phyloP scores from a whole-genome alignment of 2,329 filamentous ascomycete species.

The Ceratocystis variospora region DNA sequence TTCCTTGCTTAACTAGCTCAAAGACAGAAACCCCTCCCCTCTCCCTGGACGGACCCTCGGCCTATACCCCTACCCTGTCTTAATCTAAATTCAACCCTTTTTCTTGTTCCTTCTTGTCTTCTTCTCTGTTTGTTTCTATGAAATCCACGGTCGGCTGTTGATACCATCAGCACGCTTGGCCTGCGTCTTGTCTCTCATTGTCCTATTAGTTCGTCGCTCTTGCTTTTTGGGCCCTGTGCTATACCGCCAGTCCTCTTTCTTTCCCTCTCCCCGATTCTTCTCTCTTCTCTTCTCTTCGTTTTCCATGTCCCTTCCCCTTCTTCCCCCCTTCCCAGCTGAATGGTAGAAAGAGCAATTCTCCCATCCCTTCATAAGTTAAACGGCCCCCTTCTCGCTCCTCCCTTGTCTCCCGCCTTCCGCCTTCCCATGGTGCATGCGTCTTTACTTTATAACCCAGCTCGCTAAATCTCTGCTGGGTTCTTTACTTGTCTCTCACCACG shows the following conservation, averaged over 20 bases:
- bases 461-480: not conserved
- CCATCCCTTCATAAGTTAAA: not conserved
- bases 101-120: too few relatives aligned
- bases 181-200: too few relatives aligned
- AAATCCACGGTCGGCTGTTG: too few relatives aligned
- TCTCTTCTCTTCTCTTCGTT: not conserved
- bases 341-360: not conserved
- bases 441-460: not conserved
- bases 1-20: too few relatives aligned
- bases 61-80: too few relatives aligned
- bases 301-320: not conserved
- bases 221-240: too few relatives aligned
- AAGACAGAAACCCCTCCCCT: too few relatives aligned
- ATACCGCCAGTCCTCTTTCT: not conserved
- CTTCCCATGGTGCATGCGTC: not conserved
- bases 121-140: too few relatives aligned
- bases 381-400: not conserved
- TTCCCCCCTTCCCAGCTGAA: not conserved
- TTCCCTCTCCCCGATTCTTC: not conserved
- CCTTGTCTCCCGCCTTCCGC: not conserved
- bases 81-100: too few relatives aligned
- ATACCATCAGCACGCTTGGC: too few relatives aligned
- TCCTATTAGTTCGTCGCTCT: too few relatives aligned
- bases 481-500: constrained; percentile 1
- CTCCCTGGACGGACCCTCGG: too few relatives aligned